These are phyloP conservation scores for Dendrobium officinale DNA, from an alignment of 106 monocot genomes.

Conservation along the genomic window DNA sequence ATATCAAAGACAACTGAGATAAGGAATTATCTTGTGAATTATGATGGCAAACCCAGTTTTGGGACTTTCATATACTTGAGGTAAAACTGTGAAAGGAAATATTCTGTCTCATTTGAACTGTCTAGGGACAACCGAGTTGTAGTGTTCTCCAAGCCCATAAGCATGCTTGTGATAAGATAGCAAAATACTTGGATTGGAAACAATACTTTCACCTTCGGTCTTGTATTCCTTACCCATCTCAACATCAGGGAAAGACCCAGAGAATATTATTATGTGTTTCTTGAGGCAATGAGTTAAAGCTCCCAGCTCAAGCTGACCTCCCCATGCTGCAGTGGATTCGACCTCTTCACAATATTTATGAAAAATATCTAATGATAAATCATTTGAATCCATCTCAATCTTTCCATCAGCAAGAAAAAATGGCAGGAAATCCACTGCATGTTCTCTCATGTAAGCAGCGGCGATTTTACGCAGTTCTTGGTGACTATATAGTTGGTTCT, in stretches of 20 bases:
- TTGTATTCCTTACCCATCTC: slow-evolving; percentile 86
- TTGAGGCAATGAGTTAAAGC: slow-evolving; percentile 54
- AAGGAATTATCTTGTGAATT: background rate
- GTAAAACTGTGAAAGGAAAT: background rate
- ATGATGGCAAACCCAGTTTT: background rate
- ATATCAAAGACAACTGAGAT: background rate
- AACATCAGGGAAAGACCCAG: slow-evolving; percentile 72
- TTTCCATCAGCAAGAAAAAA: slow-evolving; percentile 57
- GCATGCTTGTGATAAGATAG: slow-evolving; percentile 75
- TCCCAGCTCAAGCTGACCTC: slow-evolving; percentile 74
- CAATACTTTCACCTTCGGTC: slow-evolving; percentile 9
- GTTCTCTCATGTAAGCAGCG: slow-evolving; percentile 63
- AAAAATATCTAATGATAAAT: slow-evolving; percentile 27
- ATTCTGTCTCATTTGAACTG: background rate
- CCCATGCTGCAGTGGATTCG: slow-evolving; percentile 65
- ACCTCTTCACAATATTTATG: slow-evolving; percentile 56
- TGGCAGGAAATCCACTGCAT: slow-evolving; percentile 54
- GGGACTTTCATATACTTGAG: background rate
- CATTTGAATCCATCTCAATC: slow-evolving; percentile 23
- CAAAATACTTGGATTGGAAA: slow-evolving; percentile 37
- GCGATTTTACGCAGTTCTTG: slow-evolving; percentile 53
- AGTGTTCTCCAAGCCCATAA: slow-evolving; percentile 81
- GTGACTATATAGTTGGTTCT: slow-evolving; percentile 12
- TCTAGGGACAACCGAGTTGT: slow-evolving; percentile 62
- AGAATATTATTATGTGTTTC: slow-evolving; percentile 61